Conservation (phyloP, 139 green algal species). For the Diplosphaera chodatii region DNA sequence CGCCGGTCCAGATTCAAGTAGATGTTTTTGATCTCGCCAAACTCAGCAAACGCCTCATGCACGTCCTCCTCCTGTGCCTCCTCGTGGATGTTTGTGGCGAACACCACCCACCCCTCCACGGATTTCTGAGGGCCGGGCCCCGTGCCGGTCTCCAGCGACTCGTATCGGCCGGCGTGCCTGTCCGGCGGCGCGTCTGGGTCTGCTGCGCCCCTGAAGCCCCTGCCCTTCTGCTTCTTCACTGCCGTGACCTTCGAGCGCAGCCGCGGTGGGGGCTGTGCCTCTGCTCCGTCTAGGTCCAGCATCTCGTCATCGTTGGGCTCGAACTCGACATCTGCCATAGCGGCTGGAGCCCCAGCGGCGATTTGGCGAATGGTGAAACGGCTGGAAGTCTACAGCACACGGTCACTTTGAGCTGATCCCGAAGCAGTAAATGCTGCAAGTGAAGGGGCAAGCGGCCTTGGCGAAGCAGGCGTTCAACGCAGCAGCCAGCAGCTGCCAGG, state of each 20-base stretch:
- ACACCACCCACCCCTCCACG: conserved; percentile 94
- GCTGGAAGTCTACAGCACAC: too few species aligned
- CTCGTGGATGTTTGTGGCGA: conserved; percentile 89
- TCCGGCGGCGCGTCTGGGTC: conserved; percentile 6
- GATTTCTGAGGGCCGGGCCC: conserved; percentile 16
- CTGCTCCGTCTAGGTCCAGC: conserved; percentile 4
- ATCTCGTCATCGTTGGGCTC: conserved; percentile 6
- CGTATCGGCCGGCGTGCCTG: conserved; percentile 3
- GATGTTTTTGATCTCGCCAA: conserved; percentile 92
- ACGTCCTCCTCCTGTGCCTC: conserved; percentile 94
- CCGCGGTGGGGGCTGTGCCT: background rate
- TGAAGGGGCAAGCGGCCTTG: too few species aligned
- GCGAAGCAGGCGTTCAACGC: too few species aligned
- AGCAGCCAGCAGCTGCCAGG: too few species aligned
- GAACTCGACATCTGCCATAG: background rate
- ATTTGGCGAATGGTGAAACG: too few species aligned
- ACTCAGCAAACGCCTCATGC: conserved; percentile 86
- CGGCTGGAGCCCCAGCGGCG: too few species aligned
- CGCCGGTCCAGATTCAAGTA: conserved; percentile 94
- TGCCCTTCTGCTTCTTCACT: conserved; percentile 18
- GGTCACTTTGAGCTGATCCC: too few species aligned
- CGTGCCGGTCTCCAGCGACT: background rate
- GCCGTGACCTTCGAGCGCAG: conserved; percentile 6
- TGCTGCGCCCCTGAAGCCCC: conserved; percentile 18
- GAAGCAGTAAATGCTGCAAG: too few species aligned